Evolutionary conservation across 1,284 basidiomycete species (phyloP).

Genomic region (Earliella scabrosa): DNA sequence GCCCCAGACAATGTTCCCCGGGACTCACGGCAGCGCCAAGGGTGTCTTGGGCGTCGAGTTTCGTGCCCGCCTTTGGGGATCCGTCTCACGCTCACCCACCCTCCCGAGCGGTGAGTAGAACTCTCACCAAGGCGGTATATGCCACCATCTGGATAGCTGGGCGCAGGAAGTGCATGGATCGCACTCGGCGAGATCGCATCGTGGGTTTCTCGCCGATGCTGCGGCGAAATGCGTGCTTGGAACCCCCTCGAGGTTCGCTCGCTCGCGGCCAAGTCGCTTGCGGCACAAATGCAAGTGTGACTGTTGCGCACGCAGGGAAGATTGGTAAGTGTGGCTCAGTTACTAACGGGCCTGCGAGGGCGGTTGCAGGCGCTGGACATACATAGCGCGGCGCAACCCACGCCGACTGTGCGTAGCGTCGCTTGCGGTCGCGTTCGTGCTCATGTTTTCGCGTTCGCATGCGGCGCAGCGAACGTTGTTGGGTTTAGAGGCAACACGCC

Average conservation of each 20-base stretch:
- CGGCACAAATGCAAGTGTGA: too few relatives aligned
- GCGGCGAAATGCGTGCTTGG: constrained; percentile 18
- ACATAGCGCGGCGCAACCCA: too few relatives aligned
- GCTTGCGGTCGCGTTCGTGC: too few relatives aligned
- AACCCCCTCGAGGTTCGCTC: background rate
- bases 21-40: constrained; percentile 23
- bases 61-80: background rate
- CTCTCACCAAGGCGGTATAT: background rate
- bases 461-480: background rate
- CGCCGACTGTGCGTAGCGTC: too few relatives aligned
- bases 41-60: background rate
- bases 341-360: too few relatives aligned
- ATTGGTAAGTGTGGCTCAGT: too few relatives aligned
- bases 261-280: background rate
- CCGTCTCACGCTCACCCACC: background rate
- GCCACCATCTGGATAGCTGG: constrained; percentile 1
- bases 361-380: too few relatives aligned
- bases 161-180: background rate
- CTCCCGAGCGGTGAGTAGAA: background rate
- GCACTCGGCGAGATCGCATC: background rate
- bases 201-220: constrained; percentile 17
- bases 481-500: background rate
- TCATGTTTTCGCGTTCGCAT: background rate
- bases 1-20: too few relatives aligned
- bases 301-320: too few relatives aligned